phyloP scores from a whole-genome alignment of 495 filamentous ascomycete genomes.

The Bombardia bombarda region DNA sequence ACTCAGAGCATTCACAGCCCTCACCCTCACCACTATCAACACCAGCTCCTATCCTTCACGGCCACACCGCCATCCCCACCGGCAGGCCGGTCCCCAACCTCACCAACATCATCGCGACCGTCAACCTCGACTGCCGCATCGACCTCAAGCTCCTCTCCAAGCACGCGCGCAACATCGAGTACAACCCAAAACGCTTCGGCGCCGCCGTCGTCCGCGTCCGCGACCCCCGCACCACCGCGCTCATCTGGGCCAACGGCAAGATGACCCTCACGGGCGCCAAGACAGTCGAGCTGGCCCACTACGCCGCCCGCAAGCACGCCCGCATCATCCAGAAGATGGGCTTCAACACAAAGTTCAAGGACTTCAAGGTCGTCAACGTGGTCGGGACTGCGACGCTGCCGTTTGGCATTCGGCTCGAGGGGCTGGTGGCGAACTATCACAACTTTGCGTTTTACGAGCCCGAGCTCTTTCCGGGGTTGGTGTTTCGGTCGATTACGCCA shows the following conservation, averaged over 20 bases:
- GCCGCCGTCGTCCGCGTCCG: slow-evolving; percentile 98
- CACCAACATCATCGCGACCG: slow-evolving; percentile 88
- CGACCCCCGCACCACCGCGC: slow-evolving; percentile 88
- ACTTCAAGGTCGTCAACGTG: slow-evolving; percentile 99
- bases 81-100: slow-evolving; percentile 12
- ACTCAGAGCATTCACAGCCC: no score
- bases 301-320: slow-evolving; percentile 92
- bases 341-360: slow-evolving; percentile 90
- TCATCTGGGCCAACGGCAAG: slow-evolving; percentile 95
- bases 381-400: slow-evolving; percentile 92
- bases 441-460: slow-evolving; percentile 73
- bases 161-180: slow-evolving; percentile 94
- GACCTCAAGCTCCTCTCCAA: slow-evolving; percentile 92
- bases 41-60: no score
- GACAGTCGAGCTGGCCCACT: slow-evolving; percentile 83
- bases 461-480: slow-evolving; percentile 92
- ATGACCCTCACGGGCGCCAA: slow-evolving; percentile 98
- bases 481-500: slow-evolving; percentile 95
- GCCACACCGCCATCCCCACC: no score
- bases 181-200: slow-evolving; percentile 94
- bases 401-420: slow-evolving; percentile 91
- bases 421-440: slow-evolving; percentile 56
- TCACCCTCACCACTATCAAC: no score
- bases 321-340: slow-evolving; percentile 96
- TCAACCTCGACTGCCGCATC: slow-evolving; percentile 90